Base-by-base conservation (phyloP, 345 rosid genomes). In the Lepidium aucheri region DNA sequence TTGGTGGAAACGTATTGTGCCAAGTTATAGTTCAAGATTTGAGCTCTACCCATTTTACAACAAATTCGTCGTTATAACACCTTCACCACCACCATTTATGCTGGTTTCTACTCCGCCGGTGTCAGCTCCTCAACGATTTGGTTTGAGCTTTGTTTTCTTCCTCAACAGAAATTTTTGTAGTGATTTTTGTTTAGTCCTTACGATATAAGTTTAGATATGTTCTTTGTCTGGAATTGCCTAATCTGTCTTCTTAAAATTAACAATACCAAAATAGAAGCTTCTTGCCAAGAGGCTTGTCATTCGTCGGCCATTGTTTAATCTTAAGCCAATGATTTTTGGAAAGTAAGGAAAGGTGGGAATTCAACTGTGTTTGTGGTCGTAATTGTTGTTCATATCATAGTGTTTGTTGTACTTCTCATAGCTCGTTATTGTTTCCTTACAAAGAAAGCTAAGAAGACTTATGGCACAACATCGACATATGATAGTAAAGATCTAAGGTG, bases 21-120 rank as follows among this genome's bases (percentile, higher is more conserved):
- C 84, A 0, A 85, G 85, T 46, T 85, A 83, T 60, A 67, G 32
- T 20, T n/a, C 79, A 15, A 74, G 81, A 22, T 79, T 3, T 39
- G 83, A 83, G 53, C 2, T 60, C 3, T 68, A 65, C 50, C 60
- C 32, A 0, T 28, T 28, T 28, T 28, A 28, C 32, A 28, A 28
- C 32, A 7, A 28, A 28, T 28, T 7, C 7, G 34, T 17, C 16
- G 6, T 60, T 17, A 4, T 8, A 41, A 0, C 34, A 12, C 26
- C 77, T 22, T 57, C 55, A 3, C 72, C 64, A 10, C 60, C 67
- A 5, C 32, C 50, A 13, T 28, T 68, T 9, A n/a, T 49, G 5
- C 12, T 43, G 5, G 56, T 39, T 36, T 60, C 74, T 9, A 9
- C 65, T 17, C 42, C 44, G 53, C 14, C 76, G 0, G 35, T 16